Evolutionary conservation across 768 basidiomycete genomes (phyloP), one percentile per base, ranked within the genome.

Genomic region (Calocybe gangraenosa): DNA sequence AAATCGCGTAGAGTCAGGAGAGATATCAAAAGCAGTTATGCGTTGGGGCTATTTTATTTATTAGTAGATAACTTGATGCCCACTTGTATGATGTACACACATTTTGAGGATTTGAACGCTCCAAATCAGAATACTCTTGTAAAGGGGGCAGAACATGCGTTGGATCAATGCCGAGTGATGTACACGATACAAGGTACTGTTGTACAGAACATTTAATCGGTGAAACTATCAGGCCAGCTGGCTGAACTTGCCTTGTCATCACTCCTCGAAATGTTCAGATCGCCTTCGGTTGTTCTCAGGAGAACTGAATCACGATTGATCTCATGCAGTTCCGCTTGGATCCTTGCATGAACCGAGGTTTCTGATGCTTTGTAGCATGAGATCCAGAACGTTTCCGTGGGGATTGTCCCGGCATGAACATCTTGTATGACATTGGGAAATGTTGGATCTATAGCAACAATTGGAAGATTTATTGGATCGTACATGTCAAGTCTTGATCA

Each of bases 381-480:
- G 2, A 89, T 62, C 86, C 86, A 91, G 58, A 85, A 76, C 46
- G 73, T 73, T 47, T 90, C 87, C 3, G 58, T 62, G 0, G 76
- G 69, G 0, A 85, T 65, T 2, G 76, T 47, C 0, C 79, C 83
- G 30, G 78, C 72, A 14, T 70, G 64, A 2, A 89, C 79, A 53
- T 92, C 87, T 22, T 75, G 67, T 25, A 87, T 67, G 1, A 87
- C 78, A 31, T 70, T 59, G 3, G 70, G 58, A 49, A 85, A 81
- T 32, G 80, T 78, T 15, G 76, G 78, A 64, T 88, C 82, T 32
- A 81, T 63, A 3, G 77, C 76, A 22, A 74, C 64, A 19, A 81
- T 71, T 3, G 83, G 81, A 4, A 84, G 65, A 8, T 30, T 42
- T 14, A 53, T 44, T n/a, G 52, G 40, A 34, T 49, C 42, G 10